Conservation (phyloP, 768 basidiomycete species). For the Lactifluus volemus region DNA sequence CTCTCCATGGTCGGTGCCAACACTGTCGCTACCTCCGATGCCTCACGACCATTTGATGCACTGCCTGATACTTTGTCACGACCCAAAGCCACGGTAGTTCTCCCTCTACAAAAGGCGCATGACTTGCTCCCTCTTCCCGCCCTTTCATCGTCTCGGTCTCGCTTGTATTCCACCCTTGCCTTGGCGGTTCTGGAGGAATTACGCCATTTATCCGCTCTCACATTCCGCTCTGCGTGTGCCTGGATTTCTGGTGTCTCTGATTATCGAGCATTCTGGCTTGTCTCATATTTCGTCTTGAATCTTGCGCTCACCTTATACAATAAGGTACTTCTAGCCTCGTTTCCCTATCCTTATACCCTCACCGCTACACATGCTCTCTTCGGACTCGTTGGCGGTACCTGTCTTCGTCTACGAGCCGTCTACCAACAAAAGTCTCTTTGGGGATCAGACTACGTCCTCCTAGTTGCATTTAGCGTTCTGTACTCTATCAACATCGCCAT, state of each 20-base stretch:
- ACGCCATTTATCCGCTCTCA: background rate
- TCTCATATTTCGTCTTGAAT: slow-evolving; percentile 84
- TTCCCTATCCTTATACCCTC: slow-evolving; percentile 94
- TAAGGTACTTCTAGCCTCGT: slow-evolving; percentile 83
- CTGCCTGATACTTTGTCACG: background rate
- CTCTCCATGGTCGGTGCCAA: background rate
- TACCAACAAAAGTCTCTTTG: slow-evolving; percentile 52
- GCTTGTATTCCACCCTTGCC: background rate
- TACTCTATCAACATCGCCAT: slow-evolving; percentile 94
- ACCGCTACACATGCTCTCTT: slow-evolving; percentile 88
- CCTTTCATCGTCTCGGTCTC: background rate
- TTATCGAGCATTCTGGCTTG: slow-evolving; percentile 48
- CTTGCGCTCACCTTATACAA: slow-evolving; percentile 91
- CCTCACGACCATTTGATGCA: background rate
- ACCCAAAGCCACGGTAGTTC: background rate
- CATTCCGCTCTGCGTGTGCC: background rate
- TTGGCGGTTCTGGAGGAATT: background rate
- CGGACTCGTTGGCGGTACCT: slow-evolving; percentile 71
- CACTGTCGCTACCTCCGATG: background rate
- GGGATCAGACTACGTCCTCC: slow-evolving; percentile 44
- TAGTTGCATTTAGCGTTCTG: slow-evolving; percentile 77
- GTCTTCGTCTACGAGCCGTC: slow-evolving; percentile 47
- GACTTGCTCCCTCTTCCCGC: slow-evolving; percentile 11
- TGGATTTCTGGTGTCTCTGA: background rate
- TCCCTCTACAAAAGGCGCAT: background rate